Conservation (phyloP, 805 yeast species). For the Kodamaea restingae region DNA sequence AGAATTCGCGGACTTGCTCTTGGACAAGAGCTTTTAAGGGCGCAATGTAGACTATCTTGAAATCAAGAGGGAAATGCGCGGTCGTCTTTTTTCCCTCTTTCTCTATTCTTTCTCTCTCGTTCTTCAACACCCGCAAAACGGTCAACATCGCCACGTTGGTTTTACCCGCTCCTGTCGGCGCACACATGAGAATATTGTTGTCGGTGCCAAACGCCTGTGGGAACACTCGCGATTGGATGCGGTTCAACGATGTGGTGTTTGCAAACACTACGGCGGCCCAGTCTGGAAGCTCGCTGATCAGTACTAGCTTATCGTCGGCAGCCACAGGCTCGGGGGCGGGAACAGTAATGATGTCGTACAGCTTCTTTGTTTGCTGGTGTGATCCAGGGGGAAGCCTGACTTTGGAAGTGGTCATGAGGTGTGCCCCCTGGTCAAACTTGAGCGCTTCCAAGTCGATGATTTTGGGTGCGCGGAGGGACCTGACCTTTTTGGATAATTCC, state of each 20-base stretch:
- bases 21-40: slow-evolving; percentile 94
- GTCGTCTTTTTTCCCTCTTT: too few relatives aligned
- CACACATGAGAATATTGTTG: slow-evolving; percentile 77
- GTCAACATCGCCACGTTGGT: slow-evolving; percentile 94
- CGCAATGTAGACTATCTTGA: slow-evolving; percentile 84
- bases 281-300: slow-evolving; percentile 61
- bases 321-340: slow-evolving; percentile 71
- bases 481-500: slow-evolving; percentile 10
- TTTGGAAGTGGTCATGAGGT: slow-evolving; percentile 59
- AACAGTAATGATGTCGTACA: slow-evolving; percentile 86
- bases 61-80: too few relatives aligned
- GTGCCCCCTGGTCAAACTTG: slow-evolving; percentile 69
- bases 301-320: slow-evolving; percentile 44
- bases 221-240: slow-evolving; percentile 78
- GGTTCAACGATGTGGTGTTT: slow-evolving; percentile 66
- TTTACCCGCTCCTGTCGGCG: slow-evolving; percentile 99
- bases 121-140: slow-evolving; percentile 56
- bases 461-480: slow-evolving; percentile 37
- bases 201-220: slow-evolving; percentile 74
- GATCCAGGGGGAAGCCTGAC: slow-evolving; percentile 82
- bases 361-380: slow-evolving; percentile 62
- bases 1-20: slow-evolving; percentile 87
- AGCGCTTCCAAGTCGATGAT: slow-evolving; percentile 61
- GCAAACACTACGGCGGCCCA: slow-evolving; percentile 79
- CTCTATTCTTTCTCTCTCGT: too few relatives aligned